phyloP scores from a whole-genome alignment of 2,329 filamentous ascomycete species.

The Lachnellula subtilissima region DNA sequence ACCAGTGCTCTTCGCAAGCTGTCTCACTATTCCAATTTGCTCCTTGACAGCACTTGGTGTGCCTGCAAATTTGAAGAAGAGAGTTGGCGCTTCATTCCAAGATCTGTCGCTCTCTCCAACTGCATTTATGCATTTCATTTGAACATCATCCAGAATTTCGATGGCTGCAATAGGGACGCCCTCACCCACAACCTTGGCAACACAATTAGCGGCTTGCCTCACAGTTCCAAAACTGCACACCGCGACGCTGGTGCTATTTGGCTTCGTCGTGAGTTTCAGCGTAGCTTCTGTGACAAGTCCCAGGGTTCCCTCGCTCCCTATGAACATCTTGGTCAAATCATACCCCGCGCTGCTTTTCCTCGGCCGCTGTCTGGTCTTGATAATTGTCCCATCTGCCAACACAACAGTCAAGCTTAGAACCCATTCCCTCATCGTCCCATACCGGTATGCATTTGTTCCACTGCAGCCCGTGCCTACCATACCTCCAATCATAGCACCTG shows the following conservation, averaged over 20 bases:
- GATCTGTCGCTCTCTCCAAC: slow-evolving; percentile 59
- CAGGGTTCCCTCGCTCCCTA: slow-evolving; percentile 87
- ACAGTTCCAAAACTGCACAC: slow-evolving; percentile 58
- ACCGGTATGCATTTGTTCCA: slow-evolving; percentile 87
- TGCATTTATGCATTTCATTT: slow-evolving; percentile 69
- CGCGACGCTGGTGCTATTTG: slow-evolving; percentile 74
- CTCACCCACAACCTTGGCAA: slow-evolving; percentile 71
- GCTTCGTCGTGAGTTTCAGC: slow-evolving; percentile 78
- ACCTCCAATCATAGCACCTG: slow-evolving; percentile 87
- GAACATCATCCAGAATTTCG: slow-evolving; percentile 86
- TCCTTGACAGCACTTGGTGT: slow-evolving; percentile 69
- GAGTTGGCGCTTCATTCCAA: slow-evolving; percentile 69
- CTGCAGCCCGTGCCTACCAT: slow-evolving; percentile 72
- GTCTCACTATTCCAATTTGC: slow-evolving; percentile 64
- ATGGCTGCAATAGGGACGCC: slow-evolving; percentile 87
- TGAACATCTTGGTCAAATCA: slow-evolving; percentile 83
- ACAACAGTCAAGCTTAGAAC: slow-evolving; percentile 83
- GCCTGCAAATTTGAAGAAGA: slow-evolving; percentile 82
- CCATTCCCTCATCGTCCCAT: slow-evolving; percentile 95
- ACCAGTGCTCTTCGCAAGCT: slow-evolving; percentile 55
- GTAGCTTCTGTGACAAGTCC: slow-evolving; percentile 89
- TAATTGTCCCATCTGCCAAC: slow-evolving; percentile 80
- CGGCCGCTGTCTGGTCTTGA: slow-evolving; percentile 83
- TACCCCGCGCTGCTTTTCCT: slow-evolving; percentile 90
- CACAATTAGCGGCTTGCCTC: slow-evolving; percentile 51